Percentiles rank a stretch among this genome's conserved stretches.
Evolutionary conservation across 805 yeast species (phyloP).

Genomic region (Isabelozyma gotoi): DNA sequence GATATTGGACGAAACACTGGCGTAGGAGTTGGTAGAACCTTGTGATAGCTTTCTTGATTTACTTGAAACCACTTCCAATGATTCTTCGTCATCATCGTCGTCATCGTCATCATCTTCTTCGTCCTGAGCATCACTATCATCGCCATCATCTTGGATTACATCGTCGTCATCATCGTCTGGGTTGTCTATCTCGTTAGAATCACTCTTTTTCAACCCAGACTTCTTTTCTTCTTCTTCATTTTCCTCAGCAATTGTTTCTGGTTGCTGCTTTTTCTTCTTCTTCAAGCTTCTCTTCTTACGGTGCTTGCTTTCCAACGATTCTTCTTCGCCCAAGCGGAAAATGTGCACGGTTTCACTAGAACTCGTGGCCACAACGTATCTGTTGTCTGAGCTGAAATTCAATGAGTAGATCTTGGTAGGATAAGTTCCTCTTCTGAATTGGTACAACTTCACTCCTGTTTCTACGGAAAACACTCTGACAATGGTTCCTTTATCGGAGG

Average conservation of each 20-base stretch:
- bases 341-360: slow-evolving; percentile 92
- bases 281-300: slow-evolving; percentile 20
- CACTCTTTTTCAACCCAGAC: slow-evolving; percentile 11
- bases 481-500: slow-evolving; percentile 88
- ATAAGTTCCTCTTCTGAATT: slow-evolving; percentile 84
- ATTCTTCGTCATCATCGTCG: slow-evolving; percentile 18
- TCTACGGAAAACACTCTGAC: slow-evolving; percentile 75
- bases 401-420: slow-evolving; percentile 78
- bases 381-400: slow-evolving; percentile 69
- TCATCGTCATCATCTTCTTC: slow-evolving; percentile 21
- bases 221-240: slow-evolving; percentile 10
- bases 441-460: slow-evolving; percentile 61
- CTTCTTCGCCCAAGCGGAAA: slow-evolving; percentile 66
- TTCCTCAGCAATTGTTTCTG: slow-evolving; percentile 30
- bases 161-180: slow-evolving; percentile 13
- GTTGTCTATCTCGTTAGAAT: slow-evolving; percentile 5
- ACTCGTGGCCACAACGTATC: slow-evolving; percentile 76
- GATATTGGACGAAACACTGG: slow-evolving; percentile 30
- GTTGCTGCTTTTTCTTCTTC: slow-evolving; percentile 12
- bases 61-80: slow-evolving; percentile 18
- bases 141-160: slow-evolving; percentile 22
- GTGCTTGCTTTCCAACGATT: slow-evolving; percentile 39
- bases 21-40: slow-evolving; percentile 34
- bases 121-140: slow-evolving; percentile 13
- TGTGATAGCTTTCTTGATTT: slow-evolving; percentile 40